Evolutionary conservation across 1,284 basidiomycete genomes (phyloP).

Genomic region (Phellopilus nigrolimitatus): DNA sequence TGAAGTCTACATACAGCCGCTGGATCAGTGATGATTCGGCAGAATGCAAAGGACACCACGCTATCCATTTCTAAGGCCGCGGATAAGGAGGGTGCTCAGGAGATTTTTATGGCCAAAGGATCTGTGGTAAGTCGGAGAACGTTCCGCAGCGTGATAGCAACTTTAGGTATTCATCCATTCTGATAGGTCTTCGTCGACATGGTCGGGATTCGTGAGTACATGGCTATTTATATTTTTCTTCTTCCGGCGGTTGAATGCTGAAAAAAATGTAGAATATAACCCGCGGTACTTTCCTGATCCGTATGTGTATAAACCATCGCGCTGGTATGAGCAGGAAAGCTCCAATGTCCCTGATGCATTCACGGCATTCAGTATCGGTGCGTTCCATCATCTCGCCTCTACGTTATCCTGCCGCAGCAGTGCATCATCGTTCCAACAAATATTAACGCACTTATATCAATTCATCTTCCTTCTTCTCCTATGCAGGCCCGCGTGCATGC

Average conservation of each 20-base stretch:
- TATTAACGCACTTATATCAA: neutral
- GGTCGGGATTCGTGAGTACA: slow-evolving; percentile 44
- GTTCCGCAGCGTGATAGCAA: neutral
- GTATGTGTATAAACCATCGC: slow-evolving; percentile 33
- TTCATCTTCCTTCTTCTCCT: neutral
- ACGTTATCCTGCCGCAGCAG: too few species aligned
- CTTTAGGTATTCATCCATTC: neutral
- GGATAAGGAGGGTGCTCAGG: slow-evolving; percentile 15
- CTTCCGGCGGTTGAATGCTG: neutral
- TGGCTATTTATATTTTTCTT: neutral
- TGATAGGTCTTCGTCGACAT: slow-evolving; percentile 42
- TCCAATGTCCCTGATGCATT: slow-evolving; percentile 32
- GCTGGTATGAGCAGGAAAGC: slow-evolving; percentile 34
- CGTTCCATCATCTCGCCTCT: slow-evolving; percentile 18
- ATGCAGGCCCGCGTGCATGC: slow-evolving; percentile 46
- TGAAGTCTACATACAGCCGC: slow-evolving; percentile 18
- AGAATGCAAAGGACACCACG: slow-evolving; percentile 19
- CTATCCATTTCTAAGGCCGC: slow-evolving; percentile 10
- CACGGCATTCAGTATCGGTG: slow-evolving; percentile 45
- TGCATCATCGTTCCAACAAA: too few species aligned
- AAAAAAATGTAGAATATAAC: slow-evolving; percentile 29
- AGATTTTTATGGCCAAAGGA: slow-evolving; percentile 28
- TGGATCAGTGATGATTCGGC: slow-evolving; percentile 20
- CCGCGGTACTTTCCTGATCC: slow-evolving; percentile 37
- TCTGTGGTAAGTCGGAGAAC: slow-evolving; percentile 23